Percentiles rank a stretch among this genome's conserved stretches.
Evolutionary conservation across 805 yeast genomes (phyloP).

Genomic region (Sugiyamaella boreocaroliniensis): DNA sequence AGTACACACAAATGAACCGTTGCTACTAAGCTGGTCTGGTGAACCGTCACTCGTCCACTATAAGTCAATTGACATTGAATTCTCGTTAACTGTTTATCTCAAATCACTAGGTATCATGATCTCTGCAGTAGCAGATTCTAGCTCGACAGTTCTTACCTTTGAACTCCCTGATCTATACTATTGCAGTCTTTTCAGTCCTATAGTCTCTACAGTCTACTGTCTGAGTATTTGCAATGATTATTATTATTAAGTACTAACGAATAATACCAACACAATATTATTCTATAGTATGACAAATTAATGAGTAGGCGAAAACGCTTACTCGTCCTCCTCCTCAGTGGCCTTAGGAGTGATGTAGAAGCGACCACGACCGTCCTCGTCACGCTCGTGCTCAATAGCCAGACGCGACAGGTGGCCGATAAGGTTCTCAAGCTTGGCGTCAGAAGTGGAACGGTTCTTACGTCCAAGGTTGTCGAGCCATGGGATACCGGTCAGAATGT

Average conservation of each 20-base stretch:
- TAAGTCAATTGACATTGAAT: no score
- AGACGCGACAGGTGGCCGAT: slow-evolving; percentile 33
- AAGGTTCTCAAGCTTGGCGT: slow-evolving; percentile 33
- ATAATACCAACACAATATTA: slow-evolving; percentile 3
- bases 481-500: slow-evolving; percentile 46
- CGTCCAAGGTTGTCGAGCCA: slow-evolving; percentile 32
- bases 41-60: no score
- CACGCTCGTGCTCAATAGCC: slow-evolving; percentile 35
- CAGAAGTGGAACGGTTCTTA: slow-evolving; percentile 26
- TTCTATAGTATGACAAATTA: slow-evolving; percentile 8
- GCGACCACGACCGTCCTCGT: slow-evolving; percentile 27
- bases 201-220: no score
- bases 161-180: no score
- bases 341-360: slow-evolving; percentile 31
- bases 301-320: slow-evolving; percentile 8
- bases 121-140: no score
- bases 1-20: no score
- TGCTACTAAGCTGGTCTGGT: no score
- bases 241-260: neutral
- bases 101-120: no score
- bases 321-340: slow-evolving; percentile 32
- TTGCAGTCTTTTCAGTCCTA: no score
- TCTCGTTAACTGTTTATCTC: no score
- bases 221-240: neutral
- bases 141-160: no score